Evolutionary conservation across 73 alveolate species (phyloP).

Genomic region (Effrenium voratum): DNA sequence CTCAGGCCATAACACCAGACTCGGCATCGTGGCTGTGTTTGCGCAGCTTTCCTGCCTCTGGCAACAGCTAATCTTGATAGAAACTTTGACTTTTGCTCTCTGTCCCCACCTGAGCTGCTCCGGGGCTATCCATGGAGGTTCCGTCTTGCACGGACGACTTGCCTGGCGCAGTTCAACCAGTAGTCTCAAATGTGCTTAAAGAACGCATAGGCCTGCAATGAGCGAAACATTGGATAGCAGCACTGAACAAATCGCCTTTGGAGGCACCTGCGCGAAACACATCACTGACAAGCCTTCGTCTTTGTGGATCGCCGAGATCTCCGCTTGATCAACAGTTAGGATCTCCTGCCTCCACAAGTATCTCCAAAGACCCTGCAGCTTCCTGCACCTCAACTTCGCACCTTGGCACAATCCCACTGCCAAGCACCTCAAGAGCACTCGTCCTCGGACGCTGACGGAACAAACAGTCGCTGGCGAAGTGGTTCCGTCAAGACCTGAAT

Average conservation of each 20-base stretch:
- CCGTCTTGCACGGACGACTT: slow-evolving; percentile 49
- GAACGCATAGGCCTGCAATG: neutral
- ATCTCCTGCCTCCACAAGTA: slow-evolving; percentile 18
- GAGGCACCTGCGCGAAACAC: slow-evolving; percentile 1
- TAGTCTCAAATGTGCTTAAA: no score
- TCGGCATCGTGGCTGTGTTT: slow-evolving; percentile 75
- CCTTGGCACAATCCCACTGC: neutral
- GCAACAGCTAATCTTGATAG: no score
- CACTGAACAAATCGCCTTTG: slow-evolving; percentile 49
- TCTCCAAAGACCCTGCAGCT: slow-evolving; percentile 60
- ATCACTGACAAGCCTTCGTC: neutral
- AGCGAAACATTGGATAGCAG: slow-evolving; percentile 51
- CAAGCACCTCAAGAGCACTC: no score
- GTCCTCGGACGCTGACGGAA: neutral
- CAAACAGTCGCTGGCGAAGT: slow-evolving; percentile 46
- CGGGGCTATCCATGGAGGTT: slow-evolving; percentile 26
- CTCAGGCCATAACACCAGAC: neutral
- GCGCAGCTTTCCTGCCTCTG: slow-evolving; percentile 58
- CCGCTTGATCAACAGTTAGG: no score
- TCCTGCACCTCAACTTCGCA: slow-evolving; percentile 77
- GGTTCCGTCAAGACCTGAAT: slow-evolving; percentile 53
- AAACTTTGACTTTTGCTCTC: no score
- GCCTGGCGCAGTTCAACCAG: no score
- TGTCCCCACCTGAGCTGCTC: slow-evolving; percentile 38
- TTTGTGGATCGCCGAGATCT: no score